These are phyloP conservation scores for Lachnellula willkommii DNA, from an alignment of 2,329 filamentous ascomycete species.

Conservation along the genomic window DNA sequence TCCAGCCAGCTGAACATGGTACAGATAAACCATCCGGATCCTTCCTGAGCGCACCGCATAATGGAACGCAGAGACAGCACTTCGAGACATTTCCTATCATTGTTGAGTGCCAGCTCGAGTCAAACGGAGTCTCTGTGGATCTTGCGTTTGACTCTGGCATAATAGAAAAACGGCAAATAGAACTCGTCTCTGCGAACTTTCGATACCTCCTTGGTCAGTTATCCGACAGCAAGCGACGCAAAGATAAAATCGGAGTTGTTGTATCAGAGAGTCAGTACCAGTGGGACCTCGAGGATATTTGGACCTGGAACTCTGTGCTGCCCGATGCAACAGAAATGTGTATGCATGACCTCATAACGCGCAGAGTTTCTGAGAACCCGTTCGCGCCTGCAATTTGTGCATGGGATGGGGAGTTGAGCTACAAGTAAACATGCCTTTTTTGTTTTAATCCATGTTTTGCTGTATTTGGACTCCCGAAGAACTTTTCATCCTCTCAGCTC, in stretches of 20 bases:
- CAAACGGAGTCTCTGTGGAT: not conserved
- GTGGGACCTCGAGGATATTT: not conserved
- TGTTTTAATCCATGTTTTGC: too few species aligned
- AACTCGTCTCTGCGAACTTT: not conserved
- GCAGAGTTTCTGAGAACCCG: not conserved
- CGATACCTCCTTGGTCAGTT: not conserved
- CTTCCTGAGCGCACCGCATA: not conserved
- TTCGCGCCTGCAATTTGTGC: not conserved
- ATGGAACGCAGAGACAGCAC: not conserved
- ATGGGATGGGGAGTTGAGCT: not conserved
- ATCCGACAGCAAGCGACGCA: not conserved
- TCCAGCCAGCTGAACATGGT: not conserved
- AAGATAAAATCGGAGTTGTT: not conserved
- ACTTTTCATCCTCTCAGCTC: too few species aligned
- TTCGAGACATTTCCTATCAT: not conserved
- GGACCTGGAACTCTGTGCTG: not conserved
- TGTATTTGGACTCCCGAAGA: too few species aligned
- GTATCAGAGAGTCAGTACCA: not conserved
- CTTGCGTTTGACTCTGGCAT: not conserved
- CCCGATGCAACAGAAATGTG: not conserved
- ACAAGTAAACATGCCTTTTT: not conserved
- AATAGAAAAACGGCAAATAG: not conserved
- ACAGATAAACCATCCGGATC: not conserved
- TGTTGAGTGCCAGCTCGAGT: not conserved
- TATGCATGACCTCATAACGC: not conserved